Percentiles rank a stretch among this genome's conserved stretches.
phyloP scores from a whole-genome alignment of 2,329 filamentous ascomycete species.

The Aspergillus novoparasiticus region DNA sequence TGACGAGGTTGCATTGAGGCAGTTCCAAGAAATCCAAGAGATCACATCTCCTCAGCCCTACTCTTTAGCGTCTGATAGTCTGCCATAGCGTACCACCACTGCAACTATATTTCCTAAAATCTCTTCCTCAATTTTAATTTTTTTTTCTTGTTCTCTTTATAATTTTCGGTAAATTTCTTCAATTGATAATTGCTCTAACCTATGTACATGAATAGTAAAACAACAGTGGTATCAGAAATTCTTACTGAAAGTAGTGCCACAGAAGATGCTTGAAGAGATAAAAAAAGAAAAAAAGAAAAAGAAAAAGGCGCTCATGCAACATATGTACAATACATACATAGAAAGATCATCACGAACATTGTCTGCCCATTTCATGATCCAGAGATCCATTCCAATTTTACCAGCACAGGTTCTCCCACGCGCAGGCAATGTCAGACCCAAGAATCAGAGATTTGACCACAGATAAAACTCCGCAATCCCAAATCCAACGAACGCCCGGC shows the following conservation, averaged over 20 bases:
- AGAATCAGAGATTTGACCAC: not conserved
- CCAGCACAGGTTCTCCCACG: not conserved
- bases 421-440: not conserved
- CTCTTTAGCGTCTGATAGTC: not conserved
- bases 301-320: constrained; percentile 10
- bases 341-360: constrained; percentile 2
- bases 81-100: not conserved
- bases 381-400: not conserved
- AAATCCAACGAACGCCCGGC: not conserved
- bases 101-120: too few species aligned
- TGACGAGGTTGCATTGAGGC: not conserved
- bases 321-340: constrained; percentile 6
- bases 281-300: constrained; percentile 1
- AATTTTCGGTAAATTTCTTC: not conserved
- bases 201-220: constrained; percentile 6
- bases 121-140: not conserved
- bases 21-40: not conserved
- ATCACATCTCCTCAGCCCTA: constrained; percentile 1
- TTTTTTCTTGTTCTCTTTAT: too few species aligned
- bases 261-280: constrained; percentile 2
- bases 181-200: not conserved
- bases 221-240: constrained; percentile 4
- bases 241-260: not conserved
- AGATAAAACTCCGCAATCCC: constrained; percentile 3
- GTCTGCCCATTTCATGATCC: not conserved